Conservation (phyloP, 257 asterid species). For the Solanum sitiens region DNA sequence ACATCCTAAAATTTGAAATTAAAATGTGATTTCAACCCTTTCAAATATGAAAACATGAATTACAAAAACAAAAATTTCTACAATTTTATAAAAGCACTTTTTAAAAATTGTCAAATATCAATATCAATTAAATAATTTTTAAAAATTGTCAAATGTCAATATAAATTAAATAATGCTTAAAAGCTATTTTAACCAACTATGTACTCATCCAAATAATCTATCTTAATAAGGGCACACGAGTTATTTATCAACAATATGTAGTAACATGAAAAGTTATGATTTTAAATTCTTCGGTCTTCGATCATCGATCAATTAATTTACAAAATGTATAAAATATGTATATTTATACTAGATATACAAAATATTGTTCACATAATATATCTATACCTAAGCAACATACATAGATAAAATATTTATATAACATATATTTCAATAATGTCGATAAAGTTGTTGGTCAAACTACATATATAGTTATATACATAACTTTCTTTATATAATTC, state of each 20-base stretch:
- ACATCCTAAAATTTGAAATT: background rate
- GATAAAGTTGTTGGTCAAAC: background rate
- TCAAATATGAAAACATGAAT: background rate
- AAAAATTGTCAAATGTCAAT: background rate
- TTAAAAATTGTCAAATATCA: background rate
- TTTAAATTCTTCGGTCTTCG: background rate
- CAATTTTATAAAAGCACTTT: too few relatives aligned
- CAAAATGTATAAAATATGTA: too few relatives aligned
- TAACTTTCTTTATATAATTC: background rate
- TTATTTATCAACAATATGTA: background rate
- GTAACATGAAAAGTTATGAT: background rate
- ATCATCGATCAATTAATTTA: too few relatives aligned
- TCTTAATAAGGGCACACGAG: background rate
- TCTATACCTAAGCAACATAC: background rate
- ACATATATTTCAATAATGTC: background rate
- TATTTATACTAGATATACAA: background rate
- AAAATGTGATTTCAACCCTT: background rate
- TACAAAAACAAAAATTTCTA: background rate
- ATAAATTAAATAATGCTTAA: background rate
- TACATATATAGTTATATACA: too few relatives aligned
- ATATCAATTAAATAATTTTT: too few relatives aligned
- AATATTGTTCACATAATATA: background rate
- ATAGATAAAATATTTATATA: background rate
- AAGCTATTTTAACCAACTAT: background rate
- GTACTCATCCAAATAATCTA: background rate